Percentiles rank a stretch among this genome's conserved stretches.
Evolutionary conservation across 2,329 filamentous ascomycete genomes (phyloP).

Genomic region (Stenocarpella maydis): DNA sequence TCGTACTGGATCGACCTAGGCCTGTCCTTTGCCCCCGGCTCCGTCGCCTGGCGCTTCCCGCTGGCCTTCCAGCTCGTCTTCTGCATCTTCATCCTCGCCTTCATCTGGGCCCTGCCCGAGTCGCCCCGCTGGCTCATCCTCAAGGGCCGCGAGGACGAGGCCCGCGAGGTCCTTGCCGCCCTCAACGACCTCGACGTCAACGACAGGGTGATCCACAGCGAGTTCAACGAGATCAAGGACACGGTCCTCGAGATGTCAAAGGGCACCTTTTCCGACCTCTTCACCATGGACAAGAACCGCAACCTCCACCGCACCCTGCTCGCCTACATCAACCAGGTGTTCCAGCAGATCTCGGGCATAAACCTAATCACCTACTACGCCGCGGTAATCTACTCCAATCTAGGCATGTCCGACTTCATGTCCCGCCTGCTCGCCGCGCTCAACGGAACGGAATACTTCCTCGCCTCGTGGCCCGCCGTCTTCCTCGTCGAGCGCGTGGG

Average conservation of each 20-base stretch:
- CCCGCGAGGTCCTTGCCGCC: conserved; percentile 52
- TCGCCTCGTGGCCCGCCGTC: conserved; percentile 66
- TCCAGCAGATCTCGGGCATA: conserved; percentile 40
- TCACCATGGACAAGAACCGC: conserved; percentile 36
- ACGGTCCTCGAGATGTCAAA: conserved; percentile 67
- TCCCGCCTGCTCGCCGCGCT: conserved; percentile 66
- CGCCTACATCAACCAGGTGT: conserved; percentile 36
- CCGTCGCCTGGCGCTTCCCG: conserved; percentile 67
- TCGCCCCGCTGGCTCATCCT: conserved; percentile 56
- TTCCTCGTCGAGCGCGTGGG: conserved; percentile 73
- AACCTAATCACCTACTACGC: conserved; percentile 44
- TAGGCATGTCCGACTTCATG: conserved; percentile 61
- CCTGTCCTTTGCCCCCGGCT: conserved; percentile 59
- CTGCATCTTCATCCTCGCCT: conserved; percentile 63
- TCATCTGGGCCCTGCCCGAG: conserved; percentile 63
- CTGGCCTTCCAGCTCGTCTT: conserved; percentile 66
- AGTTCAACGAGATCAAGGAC: conserved; percentile 62
- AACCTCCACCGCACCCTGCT: conserved; percentile 39
- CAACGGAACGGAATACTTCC: conserved; percentile 58
- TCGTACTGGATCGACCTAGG: conserved; percentile 70
- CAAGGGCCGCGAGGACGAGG: conserved; percentile 54
- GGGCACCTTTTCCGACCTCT: conserved; percentile 37
- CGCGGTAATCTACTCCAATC: conserved; percentile 38
- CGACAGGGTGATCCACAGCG: conserved; percentile 61
- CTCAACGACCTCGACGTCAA: conserved; percentile 52